Evolutionary conservation across 257 asterid species (phyloP), one percentile per base, ranked within the genome.

Genomic region (Penstemon barbatus): DNA sequence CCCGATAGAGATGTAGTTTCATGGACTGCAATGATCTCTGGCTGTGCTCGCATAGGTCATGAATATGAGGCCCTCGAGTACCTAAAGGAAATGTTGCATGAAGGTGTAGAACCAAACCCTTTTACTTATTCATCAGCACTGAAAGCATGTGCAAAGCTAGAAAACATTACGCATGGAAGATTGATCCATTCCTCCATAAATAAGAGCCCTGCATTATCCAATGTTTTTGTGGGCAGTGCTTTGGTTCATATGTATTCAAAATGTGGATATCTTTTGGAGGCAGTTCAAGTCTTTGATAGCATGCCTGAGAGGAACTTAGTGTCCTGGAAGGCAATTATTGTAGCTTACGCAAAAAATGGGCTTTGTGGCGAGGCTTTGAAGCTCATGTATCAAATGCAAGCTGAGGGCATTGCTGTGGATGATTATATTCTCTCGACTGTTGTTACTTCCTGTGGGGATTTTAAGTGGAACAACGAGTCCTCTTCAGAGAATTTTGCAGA

Each of bases 21-120:
- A 3, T 92, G 98, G 98, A 92, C 98, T 42, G 83, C 97, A 3
- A 86, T 92, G 92, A 89, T 89, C 67, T 92, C 98, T 58, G 87
- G 92, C 13, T 92, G 96, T 67, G 86, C 96, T 37, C 79, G 65
- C 69, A 73, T 83, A 9, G 97, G 95, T 43, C 97, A 89, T 25
- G 96, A 92, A 80, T 61, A 79, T 5, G 96, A 89, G 77, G 96
- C 97, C 52, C 94, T 92, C 11, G 96, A 81, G 76, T 88, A 86
- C 87, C 65, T 92, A 68, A 87, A 85, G 65, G 85, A 86, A 57
- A 92, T 92, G 98, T 55, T 92, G 81, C 86, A 86, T 9, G 90
- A 92, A 74, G 98, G 98, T 3, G 86, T 89, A 50, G 85, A 80
- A 48, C 97, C 98, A 2, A 92, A 92, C 75, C 84, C 81, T 52